Base-by-base conservation (phyloP, 1,284 basidiomycete species). In the Inonotus hispidus region DNA sequence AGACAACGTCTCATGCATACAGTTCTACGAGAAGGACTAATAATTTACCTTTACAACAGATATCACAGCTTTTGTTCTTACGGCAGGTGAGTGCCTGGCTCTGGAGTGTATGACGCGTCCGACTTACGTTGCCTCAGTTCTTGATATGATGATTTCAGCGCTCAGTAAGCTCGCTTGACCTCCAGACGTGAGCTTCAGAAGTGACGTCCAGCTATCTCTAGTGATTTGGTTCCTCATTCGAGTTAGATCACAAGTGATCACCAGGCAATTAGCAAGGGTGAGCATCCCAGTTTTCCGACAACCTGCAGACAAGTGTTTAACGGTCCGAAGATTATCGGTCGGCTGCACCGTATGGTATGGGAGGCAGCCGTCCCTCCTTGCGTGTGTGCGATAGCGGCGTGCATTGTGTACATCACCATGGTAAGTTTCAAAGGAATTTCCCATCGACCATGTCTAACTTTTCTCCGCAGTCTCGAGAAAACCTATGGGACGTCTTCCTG, bases 361-460 rank as follows among this genome's bases (percentile, higher is more conserved):
- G 71, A 72, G 57, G 69, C 70, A 0, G 71, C 71, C 3, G 53
- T 72, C 11, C 71, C 71, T 2, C 71, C 71, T 0, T 70, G 69
- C 56, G 57, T 67, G 19, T 72, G 71, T 55, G 71, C 71, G 0
- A 66, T 71, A 23, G 35, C 68, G 43, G 68, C 69, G 1, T 67
- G 69, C 25, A 60, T 69, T 27, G 67, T 66, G 1, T 71, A 70
- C 43, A 58, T 69, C 14, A 66, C 64, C 2, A 49, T 70, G 53
- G 71, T 70, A n/a, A 10, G 63, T 61, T 37, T 16, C 25, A 8
- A 11, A 45, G 19, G 56, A 19, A 14, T 13, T 8, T 35, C 32
- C 8, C 53, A 21, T 43, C 47, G 23, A 19, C 4, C 19, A 7
- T 11, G n/a, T n/a, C 61, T 53, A 29, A 41, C 10, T n/a, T 37